Conservation (phyloP, 257 asterid genomes). For the Scutellaria barbata region DNA sequence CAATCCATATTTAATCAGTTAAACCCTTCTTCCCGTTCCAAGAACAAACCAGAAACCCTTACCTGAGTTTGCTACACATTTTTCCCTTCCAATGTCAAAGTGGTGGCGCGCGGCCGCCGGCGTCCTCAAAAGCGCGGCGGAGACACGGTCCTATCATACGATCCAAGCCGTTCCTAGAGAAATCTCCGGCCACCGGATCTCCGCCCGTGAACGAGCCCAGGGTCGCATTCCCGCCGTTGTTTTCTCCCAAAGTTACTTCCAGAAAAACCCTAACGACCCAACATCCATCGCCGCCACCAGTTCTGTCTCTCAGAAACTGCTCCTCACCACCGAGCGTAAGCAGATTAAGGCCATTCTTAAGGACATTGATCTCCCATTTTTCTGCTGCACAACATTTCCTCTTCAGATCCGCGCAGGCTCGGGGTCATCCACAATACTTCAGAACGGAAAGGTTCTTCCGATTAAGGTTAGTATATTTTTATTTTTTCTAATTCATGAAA, state of each 20-base stretch:
- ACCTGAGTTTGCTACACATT: conserved; percentile 23
- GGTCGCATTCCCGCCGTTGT: conserved; percentile 94
- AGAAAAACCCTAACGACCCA: conserved; percentile 57
- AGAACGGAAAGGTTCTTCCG: conserved; percentile 81
- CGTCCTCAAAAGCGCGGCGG: conserved; percentile 42
- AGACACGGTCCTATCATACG: conserved; percentile 61
- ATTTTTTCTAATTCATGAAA: too few species aligned
- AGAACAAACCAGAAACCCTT: conserved; percentile 22
- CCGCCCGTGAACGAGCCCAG: conserved; percentile 74
- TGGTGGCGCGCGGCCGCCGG: conserved; percentile 86
- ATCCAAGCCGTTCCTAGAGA: conserved; percentile 92
- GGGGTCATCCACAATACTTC: conserved; percentile 73
- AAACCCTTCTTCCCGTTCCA: conserved; percentile 31
- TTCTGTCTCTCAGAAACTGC: conserved; percentile 59
- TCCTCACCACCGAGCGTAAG: conserved; percentile 80
- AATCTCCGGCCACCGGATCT: conserved; percentile 66
- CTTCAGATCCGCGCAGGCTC: conserved; percentile 94
- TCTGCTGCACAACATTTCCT: conserved; percentile 84
- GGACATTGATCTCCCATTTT: conserved; percentile 61
- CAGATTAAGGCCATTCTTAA: conserved; percentile 82
- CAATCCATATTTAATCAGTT: conserved; percentile 20
- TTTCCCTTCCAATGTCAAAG: conserved; percentile 55
- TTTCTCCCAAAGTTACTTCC: conserved; percentile 68
- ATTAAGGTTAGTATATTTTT: conserved; percentile 56
- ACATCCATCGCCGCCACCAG: conserved; percentile 53